Evolutionary conservation across 495 filamentous ascomycete species (phyloP).

Genomic region (Trypethelium eluteriae): DNA sequence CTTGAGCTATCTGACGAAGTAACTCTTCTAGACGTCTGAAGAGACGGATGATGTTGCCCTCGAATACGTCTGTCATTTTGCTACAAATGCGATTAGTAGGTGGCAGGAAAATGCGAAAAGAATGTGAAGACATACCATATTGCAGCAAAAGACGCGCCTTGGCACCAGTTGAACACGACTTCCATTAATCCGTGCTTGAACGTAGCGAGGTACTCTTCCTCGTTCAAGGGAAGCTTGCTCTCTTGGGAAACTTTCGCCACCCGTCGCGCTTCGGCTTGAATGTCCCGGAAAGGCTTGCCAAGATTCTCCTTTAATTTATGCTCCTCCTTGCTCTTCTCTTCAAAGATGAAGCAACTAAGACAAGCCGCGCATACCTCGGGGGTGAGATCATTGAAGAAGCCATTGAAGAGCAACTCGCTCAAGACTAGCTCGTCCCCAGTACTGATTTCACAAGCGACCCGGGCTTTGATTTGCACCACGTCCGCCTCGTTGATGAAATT

Average conservation of each 20-base stretch:
- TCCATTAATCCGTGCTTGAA: conserved; percentile 96
- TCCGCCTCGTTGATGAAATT: conserved; percentile 92
- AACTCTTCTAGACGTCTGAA: conserved; percentile 94
- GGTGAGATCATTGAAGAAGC: conserved; percentile 91
- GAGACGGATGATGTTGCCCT: conserved; percentile 88
- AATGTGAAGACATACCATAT: conserved; percentile 67
- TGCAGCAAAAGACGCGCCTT: conserved; percentile 82
- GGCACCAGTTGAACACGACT: conserved; percentile 88
- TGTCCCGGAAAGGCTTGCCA: conserved; percentile 72
- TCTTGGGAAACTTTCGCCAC: conserved; percentile 90
- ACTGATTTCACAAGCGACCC: conserved; percentile 95
- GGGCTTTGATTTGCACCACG: conserved; percentile 89
- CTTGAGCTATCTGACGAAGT: conserved; percentile 95
- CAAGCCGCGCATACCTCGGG: conserved; percentile 79
- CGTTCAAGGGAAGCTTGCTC: conserved; percentile 81
- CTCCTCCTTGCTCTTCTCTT: conserved; percentile 80
- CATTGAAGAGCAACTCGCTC: conserved; percentile 87
- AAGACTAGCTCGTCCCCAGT: conserved; percentile 87
- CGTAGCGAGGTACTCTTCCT: conserved; percentile 80
- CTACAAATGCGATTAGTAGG: conserved; percentile 37
- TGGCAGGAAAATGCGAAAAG: neutral
- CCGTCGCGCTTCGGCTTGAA: conserved; percentile 72
- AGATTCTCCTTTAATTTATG: conserved; percentile 68
- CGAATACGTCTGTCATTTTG: conserved; percentile 97
- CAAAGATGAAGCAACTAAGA: conserved; percentile 90